These are phyloP conservation scores for Polysphondylium violaceum DNA, from an alignment of 78 protist species.

Conservation along the genomic window DNA sequence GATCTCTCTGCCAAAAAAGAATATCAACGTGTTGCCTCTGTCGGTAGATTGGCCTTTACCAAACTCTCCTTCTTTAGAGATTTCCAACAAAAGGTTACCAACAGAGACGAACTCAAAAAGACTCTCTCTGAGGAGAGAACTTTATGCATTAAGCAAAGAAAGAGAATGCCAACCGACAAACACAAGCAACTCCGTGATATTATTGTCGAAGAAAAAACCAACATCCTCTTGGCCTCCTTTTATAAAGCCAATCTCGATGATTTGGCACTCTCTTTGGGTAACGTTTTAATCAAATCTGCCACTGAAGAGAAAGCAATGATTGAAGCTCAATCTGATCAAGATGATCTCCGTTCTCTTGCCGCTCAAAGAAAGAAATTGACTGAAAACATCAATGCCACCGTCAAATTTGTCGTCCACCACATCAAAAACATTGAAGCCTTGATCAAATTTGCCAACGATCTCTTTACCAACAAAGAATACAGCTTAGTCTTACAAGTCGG, in stretches of 20 bases:
- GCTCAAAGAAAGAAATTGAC: conserved; percentile 16
- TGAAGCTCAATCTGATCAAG: neutral
- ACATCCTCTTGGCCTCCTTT: neutral
- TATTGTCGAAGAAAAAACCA: neutral
- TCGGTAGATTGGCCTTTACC: conserved; percentile 38
- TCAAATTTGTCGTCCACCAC: neutral
- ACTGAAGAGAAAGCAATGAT: neutral
- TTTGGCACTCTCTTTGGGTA: neutral
- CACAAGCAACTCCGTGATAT: conserved; percentile 7
- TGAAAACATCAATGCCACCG: neutral
- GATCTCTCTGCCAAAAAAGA: neutral
- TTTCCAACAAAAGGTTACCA: neutral
- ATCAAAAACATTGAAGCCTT: conserved; percentile 25
- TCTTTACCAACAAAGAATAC: conserved; percentile 45
- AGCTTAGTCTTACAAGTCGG: conserved; percentile 56
- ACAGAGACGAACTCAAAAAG: neutral
- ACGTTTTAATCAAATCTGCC: neutral
- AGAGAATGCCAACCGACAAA: conserved; percentile 47
- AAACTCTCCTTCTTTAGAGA: conserved; percentile 1
- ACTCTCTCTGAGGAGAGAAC: neutral
- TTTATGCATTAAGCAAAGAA: conserved; percentile 24
- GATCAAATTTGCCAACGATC: conserved; percentile 25
- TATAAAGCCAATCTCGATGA: neutral
- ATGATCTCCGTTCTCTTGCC: neutral
- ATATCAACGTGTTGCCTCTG: neutral